These are phyloP conservation scores for Coniochaeta sp. DNA, from an alignment of 2,329 filamentous ascomycete species.

Conservation along the genomic window DNA sequence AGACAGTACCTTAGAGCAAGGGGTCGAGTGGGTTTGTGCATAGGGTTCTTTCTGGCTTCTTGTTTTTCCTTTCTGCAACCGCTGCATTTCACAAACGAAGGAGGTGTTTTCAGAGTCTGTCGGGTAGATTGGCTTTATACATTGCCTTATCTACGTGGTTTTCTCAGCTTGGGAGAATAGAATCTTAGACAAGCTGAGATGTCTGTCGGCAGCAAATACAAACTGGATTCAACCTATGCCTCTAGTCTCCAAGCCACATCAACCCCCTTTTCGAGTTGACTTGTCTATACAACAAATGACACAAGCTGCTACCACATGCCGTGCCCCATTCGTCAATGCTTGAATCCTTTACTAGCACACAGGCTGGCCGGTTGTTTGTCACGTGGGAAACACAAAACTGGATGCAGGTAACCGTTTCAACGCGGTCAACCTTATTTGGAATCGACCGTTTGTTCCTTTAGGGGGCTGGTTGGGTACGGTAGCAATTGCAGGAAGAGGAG, in stretches of 20 bases:
- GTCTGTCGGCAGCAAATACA: background rate
- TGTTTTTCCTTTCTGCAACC: background rate
- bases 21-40: background rate
- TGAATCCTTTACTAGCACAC: conserved; percentile 5
- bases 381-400: conserved; percentile 29
- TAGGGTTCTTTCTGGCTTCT: background rate
- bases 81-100: background rate
- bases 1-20: background rate
- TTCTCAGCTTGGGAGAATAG: background rate
- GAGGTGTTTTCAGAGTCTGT: background rate
- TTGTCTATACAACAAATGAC: background rate
- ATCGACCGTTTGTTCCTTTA: conserved; percentile 13
- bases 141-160: background rate
- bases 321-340: conserved; percentile 11
- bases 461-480: background rate
- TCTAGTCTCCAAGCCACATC: background rate
- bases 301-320: background rate
- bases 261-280: background rate
- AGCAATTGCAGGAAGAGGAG: background rate
- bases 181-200: background rate
- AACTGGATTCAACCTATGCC: background rate
- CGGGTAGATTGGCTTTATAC: background rate
- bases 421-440: conserved; percentile 29
- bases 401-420: conserved; percentile 27
- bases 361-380: conserved; percentile 11